Evolutionary conservation across 768 basidiomycete genomes (phyloP).

Genomic region (Kwoniella sp.): DNA sequence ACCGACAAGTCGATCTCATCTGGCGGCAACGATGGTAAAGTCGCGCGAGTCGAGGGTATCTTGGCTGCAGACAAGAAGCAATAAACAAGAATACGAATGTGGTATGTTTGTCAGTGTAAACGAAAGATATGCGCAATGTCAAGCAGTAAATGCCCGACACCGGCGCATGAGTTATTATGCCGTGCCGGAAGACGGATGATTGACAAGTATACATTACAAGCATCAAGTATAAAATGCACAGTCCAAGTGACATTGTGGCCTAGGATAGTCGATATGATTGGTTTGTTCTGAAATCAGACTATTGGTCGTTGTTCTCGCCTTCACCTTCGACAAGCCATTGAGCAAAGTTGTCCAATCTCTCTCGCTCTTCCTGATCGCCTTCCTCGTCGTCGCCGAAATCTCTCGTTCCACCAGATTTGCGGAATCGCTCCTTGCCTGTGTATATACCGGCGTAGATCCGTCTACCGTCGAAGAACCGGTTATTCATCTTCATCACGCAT

Average conservation of each 20-base stretch:
- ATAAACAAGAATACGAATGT: background rate
- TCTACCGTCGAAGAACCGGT: conserved; percentile 83
- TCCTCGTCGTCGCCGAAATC: conserved; percentile 66
- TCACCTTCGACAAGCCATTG: conserved; percentile 71
- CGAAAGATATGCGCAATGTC: conserved; percentile 8
- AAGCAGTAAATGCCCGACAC: background rate
- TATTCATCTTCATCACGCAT: conserved; percentile 94
- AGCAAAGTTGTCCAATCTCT: conserved; percentile 83
- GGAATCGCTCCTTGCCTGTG: conserved; percentile 78
- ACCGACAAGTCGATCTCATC: conserved; percentile 65
- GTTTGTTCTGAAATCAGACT: background rate
- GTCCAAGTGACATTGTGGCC: background rate
- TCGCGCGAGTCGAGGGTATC: conserved; percentile 78
- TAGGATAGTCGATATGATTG: too few relatives aligned
- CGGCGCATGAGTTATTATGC: too few relatives aligned
- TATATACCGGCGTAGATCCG: conserved; percentile 79
- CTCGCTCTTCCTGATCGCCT: conserved; percentile 69
- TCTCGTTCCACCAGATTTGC: conserved; percentile 65
- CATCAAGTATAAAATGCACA: background rate
- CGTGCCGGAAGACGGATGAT: too few relatives aligned
- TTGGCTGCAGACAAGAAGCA: conserved; percentile 56
- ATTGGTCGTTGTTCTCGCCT: conserved; percentile 28
- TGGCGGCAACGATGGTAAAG: conserved; percentile 76
- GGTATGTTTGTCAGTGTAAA: too few relatives aligned
- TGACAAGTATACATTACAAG: background rate